Base-by-base conservation (phyloP, 1,284 basidiomycete genomes). In the Pulveroboletus ridleyi region DNA sequence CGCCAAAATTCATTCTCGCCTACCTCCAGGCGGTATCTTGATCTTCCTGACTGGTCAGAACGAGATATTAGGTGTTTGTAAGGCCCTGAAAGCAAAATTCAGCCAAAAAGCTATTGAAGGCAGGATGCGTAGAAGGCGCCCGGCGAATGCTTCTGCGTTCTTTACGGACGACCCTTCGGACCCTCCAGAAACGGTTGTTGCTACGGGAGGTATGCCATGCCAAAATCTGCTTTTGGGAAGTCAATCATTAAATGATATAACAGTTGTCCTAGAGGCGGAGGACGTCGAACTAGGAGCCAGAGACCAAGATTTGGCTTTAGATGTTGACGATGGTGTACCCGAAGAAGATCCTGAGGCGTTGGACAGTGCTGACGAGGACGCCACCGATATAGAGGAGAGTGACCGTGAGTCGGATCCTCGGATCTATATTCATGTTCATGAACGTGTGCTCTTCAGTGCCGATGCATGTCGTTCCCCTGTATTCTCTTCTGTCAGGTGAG, bases 31-130 rank as follows among this genome's bases (percentile, higher is more conserved):
- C 9, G 98, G 98, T 67, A 94, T 99, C 63, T 84, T 99, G 54
- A 90, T 99, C 35, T 99, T 99, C 78, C 90, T 99, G 86, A 99
- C 98, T 4, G 98, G 98, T 65, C 98, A 99, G 78, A 98, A 98
- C 74, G 98, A 99, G 76, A 99, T 99, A 69, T 89, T 90, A 63
- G 88, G 93, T 20, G 95, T 96, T 0, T 97, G 95, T 73, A 85
- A 89, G 67, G 91, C 89, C 74, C 79, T 99, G 62, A 92, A 96
- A 74, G 86, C 87, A 61, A 89, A 84, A 72, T 99, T 93, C 74
- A 90, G 94, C 0, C 76, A 78, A 61, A 89, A 86, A 74, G 89
- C 89, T 11, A 78, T 94, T 39, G 83, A 86, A 62, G 82, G 82
- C 59, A 84, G 81, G 73, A 78, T 72, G 65, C 82, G 81, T 68